Evolutionary conservation across 2,329 filamentous ascomycete species (phyloP).

Genomic region (Rutstroemia sp.): DNA sequence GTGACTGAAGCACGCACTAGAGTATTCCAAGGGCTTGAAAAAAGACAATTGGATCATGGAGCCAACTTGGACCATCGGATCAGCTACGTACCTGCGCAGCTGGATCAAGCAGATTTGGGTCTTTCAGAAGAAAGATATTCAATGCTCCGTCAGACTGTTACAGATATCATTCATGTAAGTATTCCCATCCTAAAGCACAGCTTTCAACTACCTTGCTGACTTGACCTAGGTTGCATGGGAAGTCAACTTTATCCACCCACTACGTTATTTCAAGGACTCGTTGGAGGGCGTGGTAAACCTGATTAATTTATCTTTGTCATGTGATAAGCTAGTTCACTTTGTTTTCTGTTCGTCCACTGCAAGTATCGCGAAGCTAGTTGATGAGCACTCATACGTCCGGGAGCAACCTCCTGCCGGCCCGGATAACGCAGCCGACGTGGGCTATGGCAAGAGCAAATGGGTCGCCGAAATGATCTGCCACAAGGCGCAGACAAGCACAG

Average conservation of each 20-base stretch:
- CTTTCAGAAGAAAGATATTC: conserved; percentile 34
- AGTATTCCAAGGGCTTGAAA: conserved; percentile 36
- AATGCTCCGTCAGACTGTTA: conserved; percentile 24
- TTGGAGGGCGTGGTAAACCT: conserved; percentile 43
- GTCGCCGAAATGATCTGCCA: conserved; percentile 48
- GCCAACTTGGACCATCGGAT: background rate
- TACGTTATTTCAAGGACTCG: conserved; percentile 48
- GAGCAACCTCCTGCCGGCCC: background rate
- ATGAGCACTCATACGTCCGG: conserved; percentile 10
- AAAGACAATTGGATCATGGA: conserved; percentile 15
- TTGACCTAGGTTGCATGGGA: conserved; percentile 43
- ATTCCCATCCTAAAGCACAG: background rate
- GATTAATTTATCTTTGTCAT: conserved; percentile 36
- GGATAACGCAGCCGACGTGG: conserved; percentile 37
- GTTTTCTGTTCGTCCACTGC: conserved; percentile 47
- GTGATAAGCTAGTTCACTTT: conserved; percentile 26
- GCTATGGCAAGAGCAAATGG: conserved; percentile 52
- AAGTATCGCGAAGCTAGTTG: conserved; percentile 29
- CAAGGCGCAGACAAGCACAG: conserved; percentile 26
- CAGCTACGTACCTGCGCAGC: conserved; percentile 33
- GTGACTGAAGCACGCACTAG: conserved; percentile 35
- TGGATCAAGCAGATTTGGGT: conserved; percentile 43
- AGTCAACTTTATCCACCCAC: conserved; percentile 54
- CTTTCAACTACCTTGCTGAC: background rate
- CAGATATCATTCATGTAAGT: conserved; percentile 48